These are phyloP conservation scores for Phytophthora cryptogea DNA, from an alignment of 352 stramenopile genomes.

Conservation along the genomic window DNA sequence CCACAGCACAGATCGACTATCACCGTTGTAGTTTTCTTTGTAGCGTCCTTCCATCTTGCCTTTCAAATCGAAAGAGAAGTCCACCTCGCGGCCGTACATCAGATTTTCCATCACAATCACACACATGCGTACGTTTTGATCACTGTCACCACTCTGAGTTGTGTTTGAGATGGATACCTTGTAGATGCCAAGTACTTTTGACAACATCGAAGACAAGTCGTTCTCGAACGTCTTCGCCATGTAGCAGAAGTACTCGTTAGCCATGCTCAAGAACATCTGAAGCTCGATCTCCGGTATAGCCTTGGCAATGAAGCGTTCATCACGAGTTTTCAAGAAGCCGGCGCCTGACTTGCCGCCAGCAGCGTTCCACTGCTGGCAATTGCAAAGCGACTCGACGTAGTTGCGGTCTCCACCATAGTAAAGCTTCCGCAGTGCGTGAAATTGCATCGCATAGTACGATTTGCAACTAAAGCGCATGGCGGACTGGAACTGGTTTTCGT, in stretches of 20 bases:
- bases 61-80: constrained; percentile 89
- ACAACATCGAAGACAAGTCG: constrained; percentile 87
- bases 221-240: constrained; percentile 90
- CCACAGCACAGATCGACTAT: constrained; percentile 67
- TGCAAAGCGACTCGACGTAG: constrained; percentile 86
- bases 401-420: constrained; percentile 87
- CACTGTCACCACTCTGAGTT: constrained; percentile 50
- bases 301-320: constrained; percentile 89
- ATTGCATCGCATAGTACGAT: constrained; percentile 91
- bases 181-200: constrained; percentile 88
- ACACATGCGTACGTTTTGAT: constrained; percentile 80
- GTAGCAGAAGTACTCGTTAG: constrained; percentile 90
- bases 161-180: constrained; percentile 77
- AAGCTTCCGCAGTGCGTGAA: constrained; percentile 79
- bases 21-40: constrained; percentile 40
- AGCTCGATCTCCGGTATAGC: constrained; percentile 86
- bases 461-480: constrained; percentile 87
- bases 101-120: constrained; percentile 91
- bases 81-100: constrained; percentile 84
- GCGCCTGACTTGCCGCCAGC: constrained; percentile 87
- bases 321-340: constrained; percentile 85
- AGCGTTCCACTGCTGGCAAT: constrained; percentile 87
- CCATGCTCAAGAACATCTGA: constrained; percentile 91
- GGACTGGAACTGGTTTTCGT: constrained; percentile 86
- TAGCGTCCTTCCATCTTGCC: constrained; percentile 89